Evolutionary conservation across 768 basidiomycete species (phyloP).

Genomic region (Termitomyces bulborhizus): DNA sequence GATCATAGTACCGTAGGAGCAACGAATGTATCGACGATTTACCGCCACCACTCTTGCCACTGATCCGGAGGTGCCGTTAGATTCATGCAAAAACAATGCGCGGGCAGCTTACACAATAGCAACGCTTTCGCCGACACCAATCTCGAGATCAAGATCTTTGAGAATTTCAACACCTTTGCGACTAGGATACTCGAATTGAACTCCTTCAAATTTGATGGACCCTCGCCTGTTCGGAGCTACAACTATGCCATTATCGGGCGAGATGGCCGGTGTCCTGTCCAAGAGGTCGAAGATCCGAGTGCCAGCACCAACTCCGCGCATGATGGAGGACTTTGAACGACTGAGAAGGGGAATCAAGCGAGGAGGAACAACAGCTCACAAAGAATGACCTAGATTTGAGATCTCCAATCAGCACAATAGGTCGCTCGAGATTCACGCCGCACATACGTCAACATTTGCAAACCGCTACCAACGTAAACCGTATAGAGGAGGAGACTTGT

Average conservation of each 20-base stretch:
- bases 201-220: conserved; percentile 71
- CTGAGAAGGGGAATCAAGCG: conserved; percentile 14
- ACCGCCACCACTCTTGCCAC: conserved; percentile 90
- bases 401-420: not conserved
- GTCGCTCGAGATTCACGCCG: not conserved
- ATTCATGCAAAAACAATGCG: not conserved
- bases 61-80: not conserved
- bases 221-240: conserved; percentile 57
- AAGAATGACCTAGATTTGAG: conserved; percentile 38
- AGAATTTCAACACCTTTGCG: conserved; percentile 77
- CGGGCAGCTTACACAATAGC: conserved; percentile 76
- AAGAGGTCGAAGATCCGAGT: conserved; percentile 91
- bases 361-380: conserved; percentile 35
- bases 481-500: conserved; percentile 89
- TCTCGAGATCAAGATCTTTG: conserved; percentile 74
- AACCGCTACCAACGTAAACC: conserved; percentile 77
- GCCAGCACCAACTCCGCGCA: conserved; percentile 95
- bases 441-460: conserved; percentile 73
- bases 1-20: conserved; percentile 85
- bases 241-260: conserved; percentile 52
- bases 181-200: conserved; percentile 87
- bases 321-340: conserved; percentile 69
- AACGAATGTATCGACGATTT: conserved; percentile 91
- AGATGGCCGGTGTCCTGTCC: conserved; percentile 72
- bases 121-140: conserved; percentile 81